Conservation (phyloP, 352 stramenopile species). For the Phytopythium boreale region DNA sequence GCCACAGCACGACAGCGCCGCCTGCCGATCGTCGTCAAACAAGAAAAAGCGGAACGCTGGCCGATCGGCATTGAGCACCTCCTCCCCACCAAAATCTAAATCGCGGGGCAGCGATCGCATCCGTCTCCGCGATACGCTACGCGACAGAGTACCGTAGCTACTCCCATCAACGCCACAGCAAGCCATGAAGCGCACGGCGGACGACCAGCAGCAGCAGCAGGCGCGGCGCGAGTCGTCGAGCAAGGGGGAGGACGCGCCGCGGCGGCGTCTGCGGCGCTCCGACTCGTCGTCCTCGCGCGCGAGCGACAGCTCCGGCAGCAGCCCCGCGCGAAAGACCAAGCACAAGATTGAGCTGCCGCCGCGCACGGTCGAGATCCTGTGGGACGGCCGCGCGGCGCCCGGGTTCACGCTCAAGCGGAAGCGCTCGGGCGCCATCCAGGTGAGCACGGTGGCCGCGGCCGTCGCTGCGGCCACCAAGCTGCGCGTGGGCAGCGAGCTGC, state of each 20-base stretch:
- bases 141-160: too few relatives aligned
- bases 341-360: conserved; percentile 22
- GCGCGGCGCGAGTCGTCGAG: neutral
- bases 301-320: neutral
- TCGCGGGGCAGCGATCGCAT: neutral
- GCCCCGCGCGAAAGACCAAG: neutral
- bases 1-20: too few relatives aligned
- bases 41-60: neutral
- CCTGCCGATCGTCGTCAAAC: neutral
- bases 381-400: conserved; percentile 45
- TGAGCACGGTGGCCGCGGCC: conserved; percentile 47
- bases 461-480: conserved; percentile 23
- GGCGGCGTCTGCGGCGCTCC: conserved; percentile 2
- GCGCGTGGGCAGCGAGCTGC: conserved; percentile 64
- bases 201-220: neutral
- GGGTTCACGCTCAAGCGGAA: conserved; percentile 79
- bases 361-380: conserved; percentile 69
- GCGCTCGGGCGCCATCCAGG: conserved; percentile 64
- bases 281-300: neutral
- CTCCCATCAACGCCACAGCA: too few relatives aligned
- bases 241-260: too few relatives aligned
- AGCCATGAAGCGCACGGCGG: neutral
- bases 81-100: neutral
- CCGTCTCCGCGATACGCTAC: neutral
- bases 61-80: too few relatives aligned